Evolutionary conservation across 1,284 basidiomycete genomes (phyloP), one percentile per base, ranked within the genome.

Genomic region (Irpex rosettiformis): DNA sequence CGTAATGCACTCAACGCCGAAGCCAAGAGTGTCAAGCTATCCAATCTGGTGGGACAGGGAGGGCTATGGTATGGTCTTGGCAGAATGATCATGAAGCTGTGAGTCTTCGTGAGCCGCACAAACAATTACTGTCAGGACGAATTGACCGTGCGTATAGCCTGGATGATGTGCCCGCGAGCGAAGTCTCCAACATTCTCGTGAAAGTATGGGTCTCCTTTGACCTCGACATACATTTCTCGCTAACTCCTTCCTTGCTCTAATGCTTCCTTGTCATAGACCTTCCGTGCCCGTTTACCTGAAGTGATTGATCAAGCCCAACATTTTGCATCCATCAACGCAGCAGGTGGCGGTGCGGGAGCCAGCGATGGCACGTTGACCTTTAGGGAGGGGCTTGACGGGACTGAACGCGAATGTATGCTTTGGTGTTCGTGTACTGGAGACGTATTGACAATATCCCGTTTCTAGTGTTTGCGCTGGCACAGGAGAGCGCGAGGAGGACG

Each of bases 51-150:
- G 3, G 94, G 94, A 4, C 85, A 86, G n/a, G 91, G 90, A 5
- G 91, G 92, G 3, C 75, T 86, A 65, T 96, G 94, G 94, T 96
- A 96, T 70, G 87, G 87, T 2, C 94, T 94, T 70, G 94, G 94
- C 11, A 85, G 86, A 67, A 84, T 85, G 65, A 84, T 95, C 60
- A 89, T 88, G 74, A 85, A 87, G 56, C 81, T 95, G 92, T 92
- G 67, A 65, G 85, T 76, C 5, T 11, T 33, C 4, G 24, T 27
- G 21, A 48, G n/a, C n/a, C 13, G 8, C 29, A 8, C 13, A 30
- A 18, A 10, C n/a, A 37, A 40, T 40, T 2, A 48, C 13, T 11
- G 13, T 40, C 1, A 16, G n/a, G 33, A 40, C 43, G 28, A 13
- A 8, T 47, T 21, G 33, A 10, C 40, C 56, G 48, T 40, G 45